Evolutionary conservation across 2,329 filamentous ascomycete species (phyloP).

Genomic region (Pseudogymnoascus sp.): DNA sequence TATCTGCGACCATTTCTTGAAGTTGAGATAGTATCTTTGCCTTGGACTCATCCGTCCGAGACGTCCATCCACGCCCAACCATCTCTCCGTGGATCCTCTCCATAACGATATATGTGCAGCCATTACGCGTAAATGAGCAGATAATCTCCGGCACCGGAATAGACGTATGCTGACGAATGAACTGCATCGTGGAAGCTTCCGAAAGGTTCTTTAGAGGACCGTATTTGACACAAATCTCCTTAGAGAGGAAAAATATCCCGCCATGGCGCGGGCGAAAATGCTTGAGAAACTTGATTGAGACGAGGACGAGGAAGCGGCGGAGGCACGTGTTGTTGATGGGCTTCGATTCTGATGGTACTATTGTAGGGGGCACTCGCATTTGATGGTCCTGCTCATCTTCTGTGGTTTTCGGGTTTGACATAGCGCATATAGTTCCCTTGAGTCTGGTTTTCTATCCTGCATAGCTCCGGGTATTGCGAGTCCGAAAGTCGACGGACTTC

Average conservation of each 20-base stretch:
- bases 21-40: conserved; percentile 30
- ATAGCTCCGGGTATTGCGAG: not conserved
- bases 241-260: not conserved
- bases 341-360: not conserved
- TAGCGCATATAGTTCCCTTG: not conserved
- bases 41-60: conserved; percentile 26
- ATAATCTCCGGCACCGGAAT: conserved; percentile 32
- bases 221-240: conserved; percentile 28
- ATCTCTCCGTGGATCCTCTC: conserved; percentile 32
- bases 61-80: conserved; percentile 26
- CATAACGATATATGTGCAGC: conserved; percentile 32
- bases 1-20: conserved; percentile 17
- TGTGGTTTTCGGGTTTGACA: not conserved
- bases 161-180: conserved; percentile 30
- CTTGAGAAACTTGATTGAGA: conserved; percentile 8
- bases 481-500: not conserved
- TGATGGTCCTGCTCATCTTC: not conserved
- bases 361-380: not conserved
- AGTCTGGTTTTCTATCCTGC: not conserved
- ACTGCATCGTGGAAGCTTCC: conserved; percentile 30
- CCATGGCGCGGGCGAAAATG: conserved; percentile 6
- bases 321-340: conserved; percentile 3
- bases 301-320: conserved; percentile 1
- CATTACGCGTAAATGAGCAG: conserved; percentile 28
- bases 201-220: conserved; percentile 22